Base-by-base conservation (phyloP, 805 yeast genomes). In the Blastobotrys muscicola region DNA sequence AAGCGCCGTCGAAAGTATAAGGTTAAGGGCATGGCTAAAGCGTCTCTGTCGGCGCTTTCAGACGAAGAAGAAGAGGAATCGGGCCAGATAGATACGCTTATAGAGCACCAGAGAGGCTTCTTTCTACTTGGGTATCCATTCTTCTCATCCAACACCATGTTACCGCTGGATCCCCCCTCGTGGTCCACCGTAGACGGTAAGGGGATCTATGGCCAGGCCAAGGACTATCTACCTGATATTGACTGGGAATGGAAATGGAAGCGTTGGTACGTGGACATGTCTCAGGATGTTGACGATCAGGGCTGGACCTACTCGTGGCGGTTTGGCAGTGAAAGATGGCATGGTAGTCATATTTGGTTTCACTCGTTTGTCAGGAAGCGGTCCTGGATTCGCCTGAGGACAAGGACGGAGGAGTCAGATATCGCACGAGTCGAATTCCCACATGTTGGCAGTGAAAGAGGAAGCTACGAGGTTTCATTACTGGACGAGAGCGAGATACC, bases 251-350 rank as follows among this genome's bases (percentile, higher is more conserved):
- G 87, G 87, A 57, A 57, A 8, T 81, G 87, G 86, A 68, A 68
- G 10, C 66, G 69, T 43, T 84, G 94, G 94, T 80, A 77, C 52
- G 80, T 82, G 2, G 69, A 80, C 46, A 80, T 85, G 90, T 56
- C 64, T 3, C 62, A 64, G 34, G 86, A 82, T 54, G 82, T 76
- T 14, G 94, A 84, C 58, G 89, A 82, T 53, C 83, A 80, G 54
- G 94, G 94, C n/a, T 84, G 94, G 94, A 58, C 71, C 29, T 85
- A 84, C 55, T 69, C 82, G 45, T 65, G 74, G 61, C 51, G 69
- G 16, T 73, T 79, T 47, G 58, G 64, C 8, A 62, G 73, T 14
- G 52, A 51, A 20, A 56, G 59, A 38, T 84, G 94, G 94, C 75
- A 77, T 52, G 85, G 84, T 2, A 47, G 56, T 26, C 75, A 72